Evolutionary conservation across 2,329 filamentous ascomycete species (phyloP), one percentile per base, ranked within the genome.

Genomic region (Curvularia sp.): DNA sequence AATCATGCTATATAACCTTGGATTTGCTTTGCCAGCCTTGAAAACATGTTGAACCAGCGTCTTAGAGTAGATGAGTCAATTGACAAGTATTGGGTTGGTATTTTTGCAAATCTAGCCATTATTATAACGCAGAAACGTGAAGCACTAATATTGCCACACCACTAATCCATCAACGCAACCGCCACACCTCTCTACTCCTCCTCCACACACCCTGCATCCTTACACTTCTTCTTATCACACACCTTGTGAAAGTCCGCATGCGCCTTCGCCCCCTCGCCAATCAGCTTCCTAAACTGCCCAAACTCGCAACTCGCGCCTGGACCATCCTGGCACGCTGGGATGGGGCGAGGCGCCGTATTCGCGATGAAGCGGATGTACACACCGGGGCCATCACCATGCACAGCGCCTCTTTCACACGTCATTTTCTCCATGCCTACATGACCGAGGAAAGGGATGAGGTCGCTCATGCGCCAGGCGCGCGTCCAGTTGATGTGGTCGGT

Each of bases 371-470:
- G 73, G 60, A 83, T 81, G 63, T 80, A 85, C 2, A 84, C 82
- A 8, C 82, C 82, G 0, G 61, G 60, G 1, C 62, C 64, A n/a
- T 68, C 35, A 55, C 71, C 65, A 68, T 81, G 85, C 5, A 84
- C 82, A 48, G 81, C 81, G 55, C 82, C 64, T 6, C 81, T 20
- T 30, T 81, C 79, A 70, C 88, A 90, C 53, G 85, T 81, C 75
- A 90, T 77, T 48, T 84, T 81, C 79, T 90, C 88, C 55, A 90
- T 82, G 1, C 86, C 88, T 9, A 90, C 79, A 66, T 90, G 89
- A 20, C 84, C 83, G 26, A 89, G 75, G 69, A 90, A 90, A 0
- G 88, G 86, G 18, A 90, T 77, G 15, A 89, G 79, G 57, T 86
- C 81, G 3, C 85, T 85, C 72, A 84, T 86, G 67, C 82, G 83